Conservation (phyloP, 257 asterid species). For the Cynanchum wilfordii region DNA sequence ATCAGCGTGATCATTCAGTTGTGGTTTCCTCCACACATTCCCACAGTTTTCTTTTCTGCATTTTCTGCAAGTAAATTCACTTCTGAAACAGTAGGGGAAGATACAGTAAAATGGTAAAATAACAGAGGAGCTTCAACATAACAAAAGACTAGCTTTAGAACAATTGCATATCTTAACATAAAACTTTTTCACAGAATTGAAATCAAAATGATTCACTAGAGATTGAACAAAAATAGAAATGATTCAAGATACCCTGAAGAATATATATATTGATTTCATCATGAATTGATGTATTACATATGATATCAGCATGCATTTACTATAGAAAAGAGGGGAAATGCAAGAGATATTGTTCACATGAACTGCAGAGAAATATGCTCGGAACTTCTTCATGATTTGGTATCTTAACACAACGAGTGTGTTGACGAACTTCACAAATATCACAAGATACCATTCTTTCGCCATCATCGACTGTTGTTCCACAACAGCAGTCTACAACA, state of each 20-base stretch:
- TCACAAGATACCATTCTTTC: constrained; percentile 88
- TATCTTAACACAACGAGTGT: constrained; percentile 61
- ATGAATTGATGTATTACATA: too few species aligned
- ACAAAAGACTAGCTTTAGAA: too few species aligned
- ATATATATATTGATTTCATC: too few species aligned
- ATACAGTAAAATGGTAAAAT: too few species aligned
- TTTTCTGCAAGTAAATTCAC: neutral
- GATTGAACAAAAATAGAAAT: neutral
- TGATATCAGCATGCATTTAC: neutral
- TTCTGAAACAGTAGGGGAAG: too few species aligned
- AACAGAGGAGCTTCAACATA: too few species aligned
- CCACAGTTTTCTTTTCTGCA: neutral
- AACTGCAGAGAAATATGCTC: constrained; percentile 53
- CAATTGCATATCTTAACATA: neutral
- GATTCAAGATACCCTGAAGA: neutral
- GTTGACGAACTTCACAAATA: constrained; percentile 85
- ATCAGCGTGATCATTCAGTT: neutral
- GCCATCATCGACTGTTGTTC: constrained; percentile 72
- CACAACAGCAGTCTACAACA: constrained; percentile 67
- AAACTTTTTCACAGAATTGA: too few species aligned
- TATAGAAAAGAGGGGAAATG: constrained; percentile 52
- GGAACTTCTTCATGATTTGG: constrained; percentile 57
- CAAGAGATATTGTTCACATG: constrained; percentile 68
- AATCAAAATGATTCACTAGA: neutral
- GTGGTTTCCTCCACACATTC: neutral